phyloP scores from a whole-genome alignment of 2,329 filamentous ascomycete genomes.

The Monosporascus cannonballus region DNA sequence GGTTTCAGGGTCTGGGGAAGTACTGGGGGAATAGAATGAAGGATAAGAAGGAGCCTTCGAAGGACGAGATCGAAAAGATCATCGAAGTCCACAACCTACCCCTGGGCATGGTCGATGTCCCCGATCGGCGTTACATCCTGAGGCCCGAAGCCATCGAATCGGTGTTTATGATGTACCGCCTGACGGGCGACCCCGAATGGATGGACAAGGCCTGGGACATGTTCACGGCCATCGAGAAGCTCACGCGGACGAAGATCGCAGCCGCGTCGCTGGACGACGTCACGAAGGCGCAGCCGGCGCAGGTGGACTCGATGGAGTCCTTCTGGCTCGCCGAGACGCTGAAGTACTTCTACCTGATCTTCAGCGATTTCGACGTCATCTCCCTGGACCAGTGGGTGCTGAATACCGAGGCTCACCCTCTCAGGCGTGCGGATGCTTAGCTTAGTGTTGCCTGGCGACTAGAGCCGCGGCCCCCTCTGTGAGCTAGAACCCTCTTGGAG shows the following conservation, averaged over 20 bases:
- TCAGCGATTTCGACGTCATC: conserved; percentile 50
- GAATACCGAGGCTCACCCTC: conserved; percentile 51
- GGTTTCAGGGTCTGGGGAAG: conserved; percentile 18
- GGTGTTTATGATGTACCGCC: conserved; percentile 70
- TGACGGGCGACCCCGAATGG: conserved; percentile 61
- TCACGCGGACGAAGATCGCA: conserved; percentile 56
- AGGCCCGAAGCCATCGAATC: conserved; percentile 76
- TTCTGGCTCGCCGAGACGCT: conserved; percentile 68
- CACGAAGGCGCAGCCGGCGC: conserved; percentile 27
- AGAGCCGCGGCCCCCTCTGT: too few species aligned
- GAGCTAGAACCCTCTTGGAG: too few species aligned
- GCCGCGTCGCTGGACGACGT: conserved; percentile 64
- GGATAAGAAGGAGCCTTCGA: conserved; percentile 11
- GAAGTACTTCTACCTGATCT: conserved; percentile 62
- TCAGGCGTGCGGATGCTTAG: conserved; percentile 29
- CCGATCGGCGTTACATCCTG: conserved; percentile 56
- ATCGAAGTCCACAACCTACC: conserved; percentile 41
- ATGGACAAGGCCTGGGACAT: conserved; percentile 68
- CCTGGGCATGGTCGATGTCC: conserved; percentile 48
- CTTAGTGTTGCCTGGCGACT: too few species aligned
- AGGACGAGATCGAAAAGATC: conserved; percentile 25
- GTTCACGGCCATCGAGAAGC: conserved; percentile 58
- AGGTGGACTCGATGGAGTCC: conserved; percentile 58
- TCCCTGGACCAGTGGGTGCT: conserved; percentile 58
- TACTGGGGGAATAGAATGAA: conserved; percentile 19